Conservation (phyloP, 345 rosid species). For the Kernera saxatilis region DNA sequence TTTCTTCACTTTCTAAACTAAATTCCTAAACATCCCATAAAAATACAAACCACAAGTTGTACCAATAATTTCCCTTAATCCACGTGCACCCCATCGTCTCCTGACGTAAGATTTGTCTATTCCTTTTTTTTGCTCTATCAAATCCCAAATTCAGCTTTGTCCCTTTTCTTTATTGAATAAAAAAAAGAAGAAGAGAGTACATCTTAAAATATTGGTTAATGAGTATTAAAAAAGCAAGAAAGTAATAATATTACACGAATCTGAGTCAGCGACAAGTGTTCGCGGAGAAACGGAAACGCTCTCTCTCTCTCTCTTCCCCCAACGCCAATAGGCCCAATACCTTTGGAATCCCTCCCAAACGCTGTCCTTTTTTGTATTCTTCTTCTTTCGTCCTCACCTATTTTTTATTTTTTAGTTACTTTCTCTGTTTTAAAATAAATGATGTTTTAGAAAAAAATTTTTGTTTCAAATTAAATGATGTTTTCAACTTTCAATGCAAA, state of each 20-base stretch:
- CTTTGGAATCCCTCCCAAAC: slow-evolving; percentile 56
- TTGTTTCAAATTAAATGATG: too few species aligned
- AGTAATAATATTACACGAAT: slow-evolving; percentile 9
- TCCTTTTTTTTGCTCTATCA: neutral
- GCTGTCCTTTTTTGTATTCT: slow-evolving; percentile 1
- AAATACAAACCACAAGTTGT: neutral
- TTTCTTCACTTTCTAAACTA: neutral
- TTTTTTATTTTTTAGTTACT: neutral
- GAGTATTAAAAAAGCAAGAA: neutral
- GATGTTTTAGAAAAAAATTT: too few species aligned
- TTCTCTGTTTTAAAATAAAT: too few species aligned
- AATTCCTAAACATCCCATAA: neutral
- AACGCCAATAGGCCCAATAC: slow-evolving; percentile 57
- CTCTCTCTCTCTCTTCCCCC: slow-evolving; percentile 1
- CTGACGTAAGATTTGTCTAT: slow-evolving; percentile 18
- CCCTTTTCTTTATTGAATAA: neutral
- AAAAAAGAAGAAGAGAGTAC: neutral
- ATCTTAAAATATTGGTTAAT: neutral
- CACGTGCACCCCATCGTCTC: slow-evolving; percentile 29
- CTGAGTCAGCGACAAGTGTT: slow-evolving; percentile 48
- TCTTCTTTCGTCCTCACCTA: neutral
- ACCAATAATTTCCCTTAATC: slow-evolving; percentile 6
- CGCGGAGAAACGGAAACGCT: slow-evolving; percentile 99
- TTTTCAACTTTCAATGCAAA: too few species aligned
- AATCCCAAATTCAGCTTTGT: slow-evolving; percentile 17